Conservation (phyloP, 2,329 filamentous ascomycete genomes). For the Aspergillus glaucus region DNA sequence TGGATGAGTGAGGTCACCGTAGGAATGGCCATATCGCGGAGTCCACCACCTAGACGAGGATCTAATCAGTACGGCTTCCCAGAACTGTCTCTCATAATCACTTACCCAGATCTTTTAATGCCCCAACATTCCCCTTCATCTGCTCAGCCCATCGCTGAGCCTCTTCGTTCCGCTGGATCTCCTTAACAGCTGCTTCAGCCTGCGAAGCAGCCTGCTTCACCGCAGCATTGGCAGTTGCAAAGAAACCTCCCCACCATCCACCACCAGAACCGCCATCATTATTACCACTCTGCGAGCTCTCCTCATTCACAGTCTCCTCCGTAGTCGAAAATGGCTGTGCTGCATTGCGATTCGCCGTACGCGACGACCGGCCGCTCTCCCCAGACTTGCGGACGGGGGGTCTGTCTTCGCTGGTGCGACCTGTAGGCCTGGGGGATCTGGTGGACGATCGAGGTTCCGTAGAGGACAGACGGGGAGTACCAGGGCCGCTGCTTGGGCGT, state of each 20-base stretch:
- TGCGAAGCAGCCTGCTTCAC: slow-evolving; percentile 80
- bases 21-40: slow-evolving; percentile 78
- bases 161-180: slow-evolving; percentile 94
- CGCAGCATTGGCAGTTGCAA: slow-evolving; percentile 66
- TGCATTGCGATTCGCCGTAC: slow-evolving; percentile 59
- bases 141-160: slow-evolving; percentile 95
- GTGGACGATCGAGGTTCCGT: slow-evolving; percentile 46
- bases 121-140: slow-evolving; percentile 79
- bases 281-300: slow-evolving; percentile 27
- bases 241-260: slow-evolving; percentile 82
- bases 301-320: slow-evolving; percentile 43
- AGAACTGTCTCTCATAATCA: slow-evolving; percentile 36
- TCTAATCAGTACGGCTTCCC: not conserved
- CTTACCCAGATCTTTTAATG: slow-evolving; percentile 71
- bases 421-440: slow-evolving; percentile 48
- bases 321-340: slow-evolving; percentile 29
- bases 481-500: slow-evolving; percentile 64
- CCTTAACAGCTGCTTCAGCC: slow-evolving; percentile 85
- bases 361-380: slow-evolving; percentile 67
- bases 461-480: slow-evolving; percentile 65
- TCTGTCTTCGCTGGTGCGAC: slow-evolving; percentile 61
- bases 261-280: slow-evolving; percentile 45
- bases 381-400: slow-evolving; percentile 60
- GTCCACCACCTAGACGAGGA: slow-evolving; percentile 64
- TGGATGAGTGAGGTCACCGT: slow-evolving; percentile 94